Evolutionary conservation across 2,329 filamentous ascomycete species (phyloP).

Genomic region (Diplocarpon rosae): DNA sequence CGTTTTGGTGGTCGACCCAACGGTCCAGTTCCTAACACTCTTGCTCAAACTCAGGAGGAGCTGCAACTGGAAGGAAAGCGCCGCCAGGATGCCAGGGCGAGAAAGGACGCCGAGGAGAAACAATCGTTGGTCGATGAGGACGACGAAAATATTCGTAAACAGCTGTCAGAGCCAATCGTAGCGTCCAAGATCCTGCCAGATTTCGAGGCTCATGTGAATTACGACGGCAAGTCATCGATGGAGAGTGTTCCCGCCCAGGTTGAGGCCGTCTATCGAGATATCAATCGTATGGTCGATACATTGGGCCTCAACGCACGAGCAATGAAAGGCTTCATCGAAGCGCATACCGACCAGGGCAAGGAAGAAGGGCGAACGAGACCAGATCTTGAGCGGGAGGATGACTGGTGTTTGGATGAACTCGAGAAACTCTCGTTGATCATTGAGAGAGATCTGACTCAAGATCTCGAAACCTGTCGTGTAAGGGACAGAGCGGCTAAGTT

Average conservation of each 20-base stretch:
- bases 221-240: slow-evolving; percentile 33
- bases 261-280: slow-evolving; percentile 63
- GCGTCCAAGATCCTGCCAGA: slow-evolving; percentile 53
- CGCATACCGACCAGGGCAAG: slow-evolving; percentile 47
- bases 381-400: slow-evolving; percentile 57
- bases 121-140: slow-evolving; percentile 55
- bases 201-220: slow-evolving; percentile 53
- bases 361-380: slow-evolving; percentile 46
- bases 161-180: slow-evolving; percentile 49
- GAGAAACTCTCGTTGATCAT: slow-evolving; percentile 55
- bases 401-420: slow-evolving; percentile 70
- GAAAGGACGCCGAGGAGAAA: slow-evolving; percentile 45
- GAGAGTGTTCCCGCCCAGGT: slow-evolving; percentile 52
- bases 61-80: slow-evolving; percentile 22
- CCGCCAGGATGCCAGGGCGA: slow-evolving; percentile 33
- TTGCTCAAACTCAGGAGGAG: slow-evolving; percentile 13
- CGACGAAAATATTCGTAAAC: slow-evolving; percentile 53
- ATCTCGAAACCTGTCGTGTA: slow-evolving; percentile 58
- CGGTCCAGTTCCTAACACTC: slow-evolving; percentile 11
- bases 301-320: slow-evolving; percentile 74
- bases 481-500: slow-evolving; percentile 59
- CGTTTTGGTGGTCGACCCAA: slow-evolving; percentile 39
- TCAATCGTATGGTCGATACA: slow-evolving; percentile 91
- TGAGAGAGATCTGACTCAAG: slow-evolving; percentile 48
- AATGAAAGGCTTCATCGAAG: slow-evolving; percentile 46